Evolutionary conservation across 2,329 filamentous ascomycete species (phyloP).

Genomic region (Alternaria gansuensis): DNA sequence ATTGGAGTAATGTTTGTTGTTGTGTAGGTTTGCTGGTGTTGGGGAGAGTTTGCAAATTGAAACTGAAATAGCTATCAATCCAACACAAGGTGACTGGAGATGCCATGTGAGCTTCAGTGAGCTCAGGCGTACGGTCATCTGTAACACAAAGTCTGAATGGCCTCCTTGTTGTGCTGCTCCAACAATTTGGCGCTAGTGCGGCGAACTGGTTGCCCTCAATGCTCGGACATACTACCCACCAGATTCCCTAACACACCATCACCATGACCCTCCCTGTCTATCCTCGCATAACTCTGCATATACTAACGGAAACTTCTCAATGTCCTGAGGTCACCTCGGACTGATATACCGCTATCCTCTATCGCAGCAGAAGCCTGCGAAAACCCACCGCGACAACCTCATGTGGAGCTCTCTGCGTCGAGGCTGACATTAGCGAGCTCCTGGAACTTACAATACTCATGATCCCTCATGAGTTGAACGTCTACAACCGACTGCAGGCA

Average conservation of each 20-base stretch:
- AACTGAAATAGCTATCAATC: background rate
- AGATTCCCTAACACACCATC: background rate
- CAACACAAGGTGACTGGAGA: slow-evolving; percentile 3
- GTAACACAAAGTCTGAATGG: background rate
- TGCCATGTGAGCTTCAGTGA: slow-evolving; percentile 1
- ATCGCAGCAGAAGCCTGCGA: background rate
- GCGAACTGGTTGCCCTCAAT: background rate
- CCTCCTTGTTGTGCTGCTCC: slow-evolving; percentile 1
- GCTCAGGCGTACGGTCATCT: background rate
- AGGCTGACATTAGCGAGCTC: background rate
- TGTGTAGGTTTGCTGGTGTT: background rate
- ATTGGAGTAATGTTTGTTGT: background rate
- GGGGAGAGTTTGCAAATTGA: slow-evolving; percentile 3
- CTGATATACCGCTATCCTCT: background rate
- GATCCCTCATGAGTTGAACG: background rate
- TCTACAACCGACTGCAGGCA: background rate
- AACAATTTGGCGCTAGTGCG: slow-evolving; percentile 6
- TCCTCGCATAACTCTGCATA: background rate
- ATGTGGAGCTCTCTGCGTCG: background rate
- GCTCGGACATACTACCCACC: background rate
- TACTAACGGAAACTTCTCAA: background rate
- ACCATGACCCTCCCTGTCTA: background rate
- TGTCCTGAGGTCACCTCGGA: background rate
- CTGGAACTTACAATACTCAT: background rate
- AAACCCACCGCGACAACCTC: background rate